Conservation (phyloP, 2,329 filamentous ascomycete species). For the Botrytis tulipae region DNA sequence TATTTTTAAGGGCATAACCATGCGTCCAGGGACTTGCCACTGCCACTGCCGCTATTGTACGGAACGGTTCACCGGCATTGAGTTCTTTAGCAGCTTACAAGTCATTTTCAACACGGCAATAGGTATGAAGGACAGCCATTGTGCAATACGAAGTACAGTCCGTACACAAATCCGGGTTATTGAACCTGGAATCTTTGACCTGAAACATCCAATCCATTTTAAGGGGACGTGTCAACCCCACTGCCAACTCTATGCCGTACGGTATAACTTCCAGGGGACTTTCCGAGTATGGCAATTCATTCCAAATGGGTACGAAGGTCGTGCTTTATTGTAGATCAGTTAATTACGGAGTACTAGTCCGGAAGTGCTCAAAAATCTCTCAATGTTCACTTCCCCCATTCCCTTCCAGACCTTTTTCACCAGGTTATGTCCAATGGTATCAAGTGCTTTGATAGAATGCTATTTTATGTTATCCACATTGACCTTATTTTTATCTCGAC, state of each 20-base stretch:
- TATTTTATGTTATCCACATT: neutral
- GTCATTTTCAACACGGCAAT: neutral
- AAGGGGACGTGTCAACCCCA: neutral
- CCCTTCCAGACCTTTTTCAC: neutral
- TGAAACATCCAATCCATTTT: conserved; percentile 7
- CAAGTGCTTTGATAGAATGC: neutral
- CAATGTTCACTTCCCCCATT: neutral
- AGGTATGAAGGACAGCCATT: neutral
- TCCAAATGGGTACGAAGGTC: neutral
- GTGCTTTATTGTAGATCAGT: neutral
- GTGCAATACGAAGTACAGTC: neutral
- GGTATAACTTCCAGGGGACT: neutral
- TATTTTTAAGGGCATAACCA: neutral
- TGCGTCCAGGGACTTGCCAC: neutral
- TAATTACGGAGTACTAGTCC: neutral
- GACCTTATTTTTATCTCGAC: neutral
- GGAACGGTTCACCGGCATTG: neutral
- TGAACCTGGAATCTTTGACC: neutral
- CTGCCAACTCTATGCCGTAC: neutral
- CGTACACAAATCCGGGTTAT: neutral
- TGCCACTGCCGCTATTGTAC: neutral
- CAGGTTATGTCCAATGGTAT: neutral
- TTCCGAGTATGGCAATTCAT: neutral
- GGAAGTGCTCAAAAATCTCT: neutral
- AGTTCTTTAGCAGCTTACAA: neutral